phyloP scores from a whole-genome alignment of 2,329 filamentous ascomycete genomes.

The Elsinoe arachidis region DNA sequence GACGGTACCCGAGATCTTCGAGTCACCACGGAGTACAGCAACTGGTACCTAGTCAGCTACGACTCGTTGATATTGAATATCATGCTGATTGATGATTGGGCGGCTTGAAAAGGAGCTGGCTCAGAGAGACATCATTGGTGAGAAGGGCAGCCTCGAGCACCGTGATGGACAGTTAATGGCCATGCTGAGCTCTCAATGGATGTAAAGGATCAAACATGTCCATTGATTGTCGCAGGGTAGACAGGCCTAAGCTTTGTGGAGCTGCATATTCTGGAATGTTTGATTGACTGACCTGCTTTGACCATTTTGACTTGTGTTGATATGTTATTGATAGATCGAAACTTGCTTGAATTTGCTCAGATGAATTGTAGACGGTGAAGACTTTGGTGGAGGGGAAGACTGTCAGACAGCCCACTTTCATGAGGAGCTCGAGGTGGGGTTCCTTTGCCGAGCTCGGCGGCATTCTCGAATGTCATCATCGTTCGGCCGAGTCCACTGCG shows the following conservation, averaged over 20 bases:
- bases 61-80: background rate
- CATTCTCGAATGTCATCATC: slow-evolving; percentile 8
- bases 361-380: background rate
- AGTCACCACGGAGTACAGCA: slow-evolving; percentile 94
- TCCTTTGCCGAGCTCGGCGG: slow-evolving; percentile 11
- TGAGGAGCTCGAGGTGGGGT: slow-evolving; percentile 12
- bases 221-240: slow-evolving; percentile 4
- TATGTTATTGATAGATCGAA: slow-evolving; percentile 26
- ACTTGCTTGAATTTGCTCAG: slow-evolving; percentile 9
- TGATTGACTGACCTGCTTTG: slow-evolving; percentile 75
- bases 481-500: background rate
- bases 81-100: background rate
- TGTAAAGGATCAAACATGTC: background rate
- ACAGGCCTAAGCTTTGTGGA: background rate
- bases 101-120: background rate
- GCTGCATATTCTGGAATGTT: background rate
- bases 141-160: background rate
- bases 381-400: slow-evolving; percentile 1
- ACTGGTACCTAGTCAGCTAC: slow-evolving; percentile 48
- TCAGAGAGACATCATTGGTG: background rate
- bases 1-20: slow-evolving; percentile 87
- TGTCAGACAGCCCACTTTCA: background rate
- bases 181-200: slow-evolving; percentile 8
- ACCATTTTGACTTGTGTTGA: slow-evolving; percentile 71
- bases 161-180: slow-evolving; percentile 5